phyloP scores from a whole-genome alignment of 1,284 basidiomycete species.

The Peniophora sp. region DNA sequence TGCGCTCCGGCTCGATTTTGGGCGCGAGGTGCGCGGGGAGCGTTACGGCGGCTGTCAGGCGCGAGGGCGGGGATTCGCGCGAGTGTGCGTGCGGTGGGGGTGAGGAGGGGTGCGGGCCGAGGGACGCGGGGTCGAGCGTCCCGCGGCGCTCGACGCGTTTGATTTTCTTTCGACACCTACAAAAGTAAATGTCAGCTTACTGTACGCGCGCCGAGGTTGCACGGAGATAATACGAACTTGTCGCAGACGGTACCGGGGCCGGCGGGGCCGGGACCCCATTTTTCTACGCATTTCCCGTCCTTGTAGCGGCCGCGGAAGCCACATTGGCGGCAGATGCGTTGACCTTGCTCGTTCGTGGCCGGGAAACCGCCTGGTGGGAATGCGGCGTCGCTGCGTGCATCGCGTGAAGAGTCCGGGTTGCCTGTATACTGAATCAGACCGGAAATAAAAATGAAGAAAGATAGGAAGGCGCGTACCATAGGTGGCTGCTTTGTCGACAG shows the following conservation, averaged over 20 bases:
- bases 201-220: background rate
- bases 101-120: no score
- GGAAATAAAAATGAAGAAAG: no score
- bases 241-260: slow-evolving; percentile 78
- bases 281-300: slow-evolving; percentile 78
- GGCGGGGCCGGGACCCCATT: slow-evolving; percentile 76
- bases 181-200: background rate
- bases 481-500: no score
- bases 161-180: slow-evolving; percentile 73
- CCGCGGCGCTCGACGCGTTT: slow-evolving; percentile 72
- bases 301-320: slow-evolving; percentile 61
- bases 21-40: no score
- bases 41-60: no score
- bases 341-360: slow-evolving; percentile 49
- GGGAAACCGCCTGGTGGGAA: slow-evolving; percentile 27
- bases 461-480: no score
- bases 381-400: no score
- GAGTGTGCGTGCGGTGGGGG: no score
- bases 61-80: no score
- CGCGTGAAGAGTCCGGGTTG: no score
- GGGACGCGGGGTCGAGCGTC: slow-evolving; percentile 36
- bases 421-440: no score
- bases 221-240: slow-evolving; percentile 29
- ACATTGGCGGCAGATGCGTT: slow-evolving; percentile 66
- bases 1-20: no score